phyloP scores from a whole-genome alignment of 495 filamentous ascomycete species.

The Trichocladium uniseriatum region DNA sequence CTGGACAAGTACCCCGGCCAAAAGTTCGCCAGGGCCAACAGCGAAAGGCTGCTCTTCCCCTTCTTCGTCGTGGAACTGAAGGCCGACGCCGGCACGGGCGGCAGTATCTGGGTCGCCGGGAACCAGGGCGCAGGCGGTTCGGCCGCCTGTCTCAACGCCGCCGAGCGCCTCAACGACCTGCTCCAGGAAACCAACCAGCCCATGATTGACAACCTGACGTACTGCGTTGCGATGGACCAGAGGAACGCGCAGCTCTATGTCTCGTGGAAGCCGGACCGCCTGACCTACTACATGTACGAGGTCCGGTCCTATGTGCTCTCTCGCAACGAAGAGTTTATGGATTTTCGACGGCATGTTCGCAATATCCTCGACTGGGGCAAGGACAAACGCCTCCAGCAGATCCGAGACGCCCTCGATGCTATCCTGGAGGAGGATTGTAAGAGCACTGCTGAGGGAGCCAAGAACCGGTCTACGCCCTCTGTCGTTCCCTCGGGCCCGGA shows the following conservation, averaged over 20 bases:
- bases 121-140: background rate
- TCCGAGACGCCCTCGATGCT: background rate
- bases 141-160: background rate
- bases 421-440: background rate
- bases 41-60: background rate
- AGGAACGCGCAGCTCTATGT: background rate
- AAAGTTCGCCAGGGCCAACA: background rate
- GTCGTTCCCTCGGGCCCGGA: too few relatives aligned
- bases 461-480: background rate
- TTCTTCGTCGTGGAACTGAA: background rate
- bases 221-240: background rate
- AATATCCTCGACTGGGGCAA: background rate
- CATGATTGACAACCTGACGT: background rate
- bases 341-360: background rate
- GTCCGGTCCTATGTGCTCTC: background rate
- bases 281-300: background rate
- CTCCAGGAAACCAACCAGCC: background rate
- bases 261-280: background rate
- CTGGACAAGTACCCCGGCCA: background rate
- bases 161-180: background rate
- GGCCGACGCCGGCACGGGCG: background rate
- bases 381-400: background rate
- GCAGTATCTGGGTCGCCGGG: background rate
- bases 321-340: background rate
- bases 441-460: background rate